Conservation (phyloP, 768 basidiomycete species). For the Sporobolomyces roseus region DNA sequence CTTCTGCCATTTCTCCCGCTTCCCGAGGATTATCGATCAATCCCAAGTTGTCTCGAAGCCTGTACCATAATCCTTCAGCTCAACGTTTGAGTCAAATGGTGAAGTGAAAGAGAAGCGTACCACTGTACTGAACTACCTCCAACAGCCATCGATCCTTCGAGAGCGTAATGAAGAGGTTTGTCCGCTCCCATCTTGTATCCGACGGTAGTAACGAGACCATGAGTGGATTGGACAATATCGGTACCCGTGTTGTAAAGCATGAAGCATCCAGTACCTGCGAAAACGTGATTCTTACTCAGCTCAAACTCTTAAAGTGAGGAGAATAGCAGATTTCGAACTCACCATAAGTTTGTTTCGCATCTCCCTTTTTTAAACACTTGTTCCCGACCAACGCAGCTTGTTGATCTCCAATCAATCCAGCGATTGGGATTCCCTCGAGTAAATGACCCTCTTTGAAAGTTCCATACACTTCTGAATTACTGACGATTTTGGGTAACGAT, state of each 20-base stretch:
- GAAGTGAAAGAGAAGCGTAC: slow-evolving; percentile 47
- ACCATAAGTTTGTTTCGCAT: slow-evolving; percentile 95
- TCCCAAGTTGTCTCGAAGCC: slow-evolving; percentile 83
- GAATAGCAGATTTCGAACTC: background rate
- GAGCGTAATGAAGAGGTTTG: slow-evolving; percentile 77
- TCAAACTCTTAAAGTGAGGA: no score
- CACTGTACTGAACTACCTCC: slow-evolving; percentile 95
- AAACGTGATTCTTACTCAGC: background rate
- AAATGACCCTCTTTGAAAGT: slow-evolving; percentile 53
- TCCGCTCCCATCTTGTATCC: slow-evolving; percentile 82
- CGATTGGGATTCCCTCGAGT: slow-evolving; percentile 68
- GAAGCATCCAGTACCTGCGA: slow-evolving; percentile 78
- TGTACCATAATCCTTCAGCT: slow-evolving; percentile 40
- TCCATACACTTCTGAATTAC: slow-evolving; percentile 89
- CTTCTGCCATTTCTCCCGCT: slow-evolving; percentile 76
- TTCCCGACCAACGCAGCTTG: slow-evolving; percentile 95
- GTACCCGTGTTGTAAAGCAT: slow-evolving; percentile 88
- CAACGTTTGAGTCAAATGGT: background rate
- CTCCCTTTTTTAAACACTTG: slow-evolving; percentile 81
- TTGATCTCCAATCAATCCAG: slow-evolving; percentile 94
- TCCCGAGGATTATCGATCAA: slow-evolving; percentile 75
- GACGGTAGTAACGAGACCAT: slow-evolving; percentile 87
- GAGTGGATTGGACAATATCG: slow-evolving; percentile 75
- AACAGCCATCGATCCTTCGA: slow-evolving; percentile 92
- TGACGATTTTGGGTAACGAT: slow-evolving; percentile 79